Evolutionary conservation across 345 rosid species (phyloP).

Genomic region (Hirschfeldia incana): DNA sequence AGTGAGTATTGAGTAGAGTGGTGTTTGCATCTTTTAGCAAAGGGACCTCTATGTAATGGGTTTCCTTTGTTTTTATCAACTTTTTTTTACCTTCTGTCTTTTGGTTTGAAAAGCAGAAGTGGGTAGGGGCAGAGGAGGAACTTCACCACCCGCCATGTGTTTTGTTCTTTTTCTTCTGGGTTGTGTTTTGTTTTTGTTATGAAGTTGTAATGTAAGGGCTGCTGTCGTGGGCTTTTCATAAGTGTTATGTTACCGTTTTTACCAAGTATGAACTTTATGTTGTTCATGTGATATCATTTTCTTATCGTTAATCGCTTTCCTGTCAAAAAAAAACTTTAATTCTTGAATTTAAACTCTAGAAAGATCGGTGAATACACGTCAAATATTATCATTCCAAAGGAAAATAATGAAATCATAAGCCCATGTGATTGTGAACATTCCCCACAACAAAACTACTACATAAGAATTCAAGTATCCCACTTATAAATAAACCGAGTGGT

Average conservation of each 20-base stretch:
- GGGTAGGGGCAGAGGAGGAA: constrained; percentile 38
- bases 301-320: not conserved
- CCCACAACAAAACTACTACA: not conserved
- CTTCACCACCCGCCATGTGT: constrained; percentile 36
- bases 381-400: not conserved
- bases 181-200: not conserved
- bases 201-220: constrained; percentile 24
- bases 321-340: not conserved
- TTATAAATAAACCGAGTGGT: not conserved
- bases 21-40: constrained; percentile 1
- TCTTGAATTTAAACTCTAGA: not conserved
- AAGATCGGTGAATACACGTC: not conserved
- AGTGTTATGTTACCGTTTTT: constrained; percentile 13
- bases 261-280: not conserved
- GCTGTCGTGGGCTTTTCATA: not conserved
- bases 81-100: constrained; percentile 17
- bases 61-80: constrained; percentile 20
- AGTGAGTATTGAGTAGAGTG: not conserved
- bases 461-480: not conserved
- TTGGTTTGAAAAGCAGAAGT: constrained; percentile 21
- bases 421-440: not conserved
- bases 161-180: not conserved
- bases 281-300: not conserved
- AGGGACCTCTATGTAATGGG: constrained; percentile 29
- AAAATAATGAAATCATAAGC: not conserved